Evolutionary conservation across 2,329 filamentous ascomycete genomes (phyloP).

Genomic region (Acephala macrosclerotiorum): DNA sequence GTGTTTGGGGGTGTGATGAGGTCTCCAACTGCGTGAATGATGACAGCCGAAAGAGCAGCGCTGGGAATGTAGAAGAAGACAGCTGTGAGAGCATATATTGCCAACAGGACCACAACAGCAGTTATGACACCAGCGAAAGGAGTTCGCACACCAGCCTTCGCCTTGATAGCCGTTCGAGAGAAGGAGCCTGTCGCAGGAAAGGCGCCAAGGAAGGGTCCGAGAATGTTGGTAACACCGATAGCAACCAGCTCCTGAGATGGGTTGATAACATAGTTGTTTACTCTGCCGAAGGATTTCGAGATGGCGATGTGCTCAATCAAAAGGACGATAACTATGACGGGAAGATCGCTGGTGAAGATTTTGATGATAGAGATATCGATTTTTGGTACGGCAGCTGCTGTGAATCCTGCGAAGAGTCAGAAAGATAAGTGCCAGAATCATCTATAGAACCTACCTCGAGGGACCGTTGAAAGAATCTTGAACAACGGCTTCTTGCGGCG

Average conservation of each 20-base stretch:
- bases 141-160: conserved; percentile 92
- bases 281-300: conserved; percentile 92
- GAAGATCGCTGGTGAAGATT: conserved; percentile 75
- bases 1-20: conserved; percentile 90
- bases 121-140: conserved; percentile 92
- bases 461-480: conserved; percentile 77
- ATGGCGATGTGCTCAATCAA: conserved; percentile 98
- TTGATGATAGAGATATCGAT: conserved; percentile 72
- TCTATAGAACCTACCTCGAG: conserved; percentile 63
- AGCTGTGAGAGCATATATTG: conserved; percentile 85
- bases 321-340: conserved; percentile 89
- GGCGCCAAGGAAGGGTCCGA: conserved; percentile 89
- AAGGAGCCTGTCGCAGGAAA: conserved; percentile 96
- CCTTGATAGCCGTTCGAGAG: conserved; percentile 95
- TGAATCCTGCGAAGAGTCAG: conserved; percentile 67
- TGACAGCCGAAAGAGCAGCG: conserved; percentile 82
- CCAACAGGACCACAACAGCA: conserved; percentile 82
- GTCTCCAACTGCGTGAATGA: conserved; percentile 95
- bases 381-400: conserved; percentile 76
- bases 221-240: conserved; percentile 87
- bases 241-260: conserved; percentile 96
- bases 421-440: not conserved
- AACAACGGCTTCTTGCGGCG: conserved; percentile 71
- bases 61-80: conserved; percentile 95
- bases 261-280: conserved; percentile 96